Evolutionary conservation across 768 basidiomycete species (phyloP).

Genomic region (Cubamyces sp.): DNA sequence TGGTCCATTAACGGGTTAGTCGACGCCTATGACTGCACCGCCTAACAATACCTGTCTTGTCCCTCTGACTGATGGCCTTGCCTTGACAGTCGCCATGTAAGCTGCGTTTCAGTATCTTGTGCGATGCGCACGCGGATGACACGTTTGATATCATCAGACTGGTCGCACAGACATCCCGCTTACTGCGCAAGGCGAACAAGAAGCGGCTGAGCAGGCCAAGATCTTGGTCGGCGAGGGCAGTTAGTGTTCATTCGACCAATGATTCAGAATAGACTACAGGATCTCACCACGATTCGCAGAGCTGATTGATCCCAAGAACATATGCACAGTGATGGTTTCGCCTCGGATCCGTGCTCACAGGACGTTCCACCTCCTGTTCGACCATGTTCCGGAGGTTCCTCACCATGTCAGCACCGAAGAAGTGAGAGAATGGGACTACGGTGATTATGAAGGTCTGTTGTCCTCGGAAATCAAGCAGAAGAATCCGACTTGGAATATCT

Average conservation of each 20-base stretch:
- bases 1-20: constrained; percentile 87
- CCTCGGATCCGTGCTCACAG: constrained; percentile 85
- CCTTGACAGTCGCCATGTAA: constrained; percentile 60
- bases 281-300: constrained; percentile 43
- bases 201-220: constrained; percentile 65
- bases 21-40: not conserved
- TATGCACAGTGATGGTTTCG: constrained; percentile 78
- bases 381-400: constrained; percentile 48
- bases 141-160: constrained; percentile 54
- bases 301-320: constrained; percentile 76
- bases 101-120: constrained; percentile 29
- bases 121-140: constrained; percentile 5
- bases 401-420: constrained; percentile 65
- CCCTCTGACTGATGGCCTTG: constrained; percentile 14
- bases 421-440: constrained; percentile 88
- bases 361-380: constrained; percentile 85
- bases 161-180: constrained; percentile 88
- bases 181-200: constrained; percentile 72
- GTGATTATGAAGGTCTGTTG: constrained; percentile 84
- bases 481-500: constrained; percentile 74
- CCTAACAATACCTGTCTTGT: constrained; percentile 11
- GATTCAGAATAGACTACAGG: not conserved
- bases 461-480: constrained; percentile 75
- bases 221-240: constrained; percentile 77
- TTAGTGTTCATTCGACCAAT: constrained; percentile 44